Percentiles rank a stretch among this genome's conserved stretches.
Conservation (phyloP, 495 filamentous ascomycete genomes). For the Cladorrhinum samala region DNA sequence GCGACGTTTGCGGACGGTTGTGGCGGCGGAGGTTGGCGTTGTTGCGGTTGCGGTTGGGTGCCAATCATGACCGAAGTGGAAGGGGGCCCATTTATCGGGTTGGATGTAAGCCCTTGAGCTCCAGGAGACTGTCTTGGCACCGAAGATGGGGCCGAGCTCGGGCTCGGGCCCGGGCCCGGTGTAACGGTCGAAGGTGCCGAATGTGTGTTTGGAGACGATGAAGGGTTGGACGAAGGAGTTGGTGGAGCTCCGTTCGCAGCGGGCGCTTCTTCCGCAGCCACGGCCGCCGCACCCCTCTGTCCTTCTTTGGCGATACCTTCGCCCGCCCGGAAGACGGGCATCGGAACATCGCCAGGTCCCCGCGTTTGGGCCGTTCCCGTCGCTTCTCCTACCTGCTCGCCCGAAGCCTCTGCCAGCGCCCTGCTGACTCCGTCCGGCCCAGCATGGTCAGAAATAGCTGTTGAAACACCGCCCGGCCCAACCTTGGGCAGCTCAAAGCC, state of each 20-base stretch:
- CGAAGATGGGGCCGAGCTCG: neutral
- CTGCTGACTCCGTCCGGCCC: neutral
- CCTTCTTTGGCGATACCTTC: too few relatives aligned
- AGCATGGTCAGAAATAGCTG: neutral
- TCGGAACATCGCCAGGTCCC: too few relatives aligned
- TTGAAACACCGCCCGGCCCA: neutral
- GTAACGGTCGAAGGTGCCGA: neutral
- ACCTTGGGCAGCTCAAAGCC: constrained; percentile 17
- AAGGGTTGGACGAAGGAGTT: neutral
- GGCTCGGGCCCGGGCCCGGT: neutral
- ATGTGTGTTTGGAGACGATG: neutral
- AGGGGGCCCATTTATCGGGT: too few relatives aligned
- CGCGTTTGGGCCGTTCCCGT: neutral
- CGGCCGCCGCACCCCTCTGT: too few relatives aligned
- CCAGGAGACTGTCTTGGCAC: neutral
- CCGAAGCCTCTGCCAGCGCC: neutral
- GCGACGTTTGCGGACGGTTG: neutral
- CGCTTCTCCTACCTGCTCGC: neutral
- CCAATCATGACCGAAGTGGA: neutral
- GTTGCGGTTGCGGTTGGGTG: neutral
- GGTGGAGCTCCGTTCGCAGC: neutral
- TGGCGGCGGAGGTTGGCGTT: neutral
- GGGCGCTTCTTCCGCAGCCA: neutral
- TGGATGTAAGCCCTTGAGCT: too few relatives aligned
- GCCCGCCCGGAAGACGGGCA: too few relatives aligned